A percentile compares a stretch with the other conserved stretches of the same genome.
Conservation (phyloP, 2,329 filamentous ascomycete genomes). For the Aureobasidium lini region DNA sequence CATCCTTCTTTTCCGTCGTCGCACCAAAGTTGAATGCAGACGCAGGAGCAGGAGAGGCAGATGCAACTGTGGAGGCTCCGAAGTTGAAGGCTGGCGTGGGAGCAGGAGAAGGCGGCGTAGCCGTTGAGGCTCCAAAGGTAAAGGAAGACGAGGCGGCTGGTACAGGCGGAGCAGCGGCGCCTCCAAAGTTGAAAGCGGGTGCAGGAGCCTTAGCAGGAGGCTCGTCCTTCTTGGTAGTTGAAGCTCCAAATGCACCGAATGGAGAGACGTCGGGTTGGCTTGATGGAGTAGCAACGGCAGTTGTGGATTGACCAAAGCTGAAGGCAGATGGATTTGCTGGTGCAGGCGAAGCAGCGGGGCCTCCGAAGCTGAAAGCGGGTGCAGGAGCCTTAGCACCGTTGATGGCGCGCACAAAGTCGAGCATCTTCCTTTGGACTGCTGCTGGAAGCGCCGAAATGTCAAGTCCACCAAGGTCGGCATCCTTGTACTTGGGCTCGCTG, state of each 20-base stretch:
- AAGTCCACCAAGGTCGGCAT: conserved; percentile 2
- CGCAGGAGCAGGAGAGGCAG: background rate
- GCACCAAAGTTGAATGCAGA: conserved; percentile 2
- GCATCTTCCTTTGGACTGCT: conserved; percentile 14
- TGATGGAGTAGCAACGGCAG: background rate
- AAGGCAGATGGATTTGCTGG: background rate
- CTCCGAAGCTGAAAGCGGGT: background rate
- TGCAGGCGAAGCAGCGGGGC: background rate
- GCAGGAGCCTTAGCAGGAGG: background rate
- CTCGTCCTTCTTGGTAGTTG: background rate
- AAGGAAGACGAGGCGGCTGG: background rate
- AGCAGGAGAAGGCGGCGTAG: background rate
- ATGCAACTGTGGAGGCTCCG: background rate
- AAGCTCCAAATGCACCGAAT: background rate
- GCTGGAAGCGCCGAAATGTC: background rate
- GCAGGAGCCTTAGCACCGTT: background rate
- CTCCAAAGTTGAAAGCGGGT: background rate
- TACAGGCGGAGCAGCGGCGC: background rate
- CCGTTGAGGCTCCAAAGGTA: background rate
- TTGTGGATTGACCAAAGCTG: conserved; percentile 4
- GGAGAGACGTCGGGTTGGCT: background rate
- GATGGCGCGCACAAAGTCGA: conserved; percentile 14
- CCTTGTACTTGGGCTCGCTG: conserved; percentile 14
- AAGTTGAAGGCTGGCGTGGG: background rate
- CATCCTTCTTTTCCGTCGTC: background rate